phyloP scores from a whole-genome alignment of 345 rosid species.

The Boechera retrofracta region DNA sequence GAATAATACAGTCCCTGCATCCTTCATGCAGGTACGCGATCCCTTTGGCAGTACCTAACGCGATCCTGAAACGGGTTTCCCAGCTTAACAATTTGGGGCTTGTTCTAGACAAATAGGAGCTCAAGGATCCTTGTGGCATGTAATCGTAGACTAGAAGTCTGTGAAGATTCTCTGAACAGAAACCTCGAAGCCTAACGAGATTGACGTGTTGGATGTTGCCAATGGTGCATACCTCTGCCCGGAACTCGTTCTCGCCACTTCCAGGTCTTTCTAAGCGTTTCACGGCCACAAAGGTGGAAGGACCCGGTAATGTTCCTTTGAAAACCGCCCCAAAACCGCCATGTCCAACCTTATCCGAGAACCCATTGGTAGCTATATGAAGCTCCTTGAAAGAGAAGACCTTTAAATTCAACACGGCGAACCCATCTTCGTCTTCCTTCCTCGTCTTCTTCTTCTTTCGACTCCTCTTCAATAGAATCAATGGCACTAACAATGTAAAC shows the following conservation, averaged over 20 bases:
- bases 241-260: slow-evolving; percentile 63
- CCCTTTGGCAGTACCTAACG: slow-evolving; percentile 65
- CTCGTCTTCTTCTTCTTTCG: slow-evolving; percentile 51
- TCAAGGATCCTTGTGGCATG: slow-evolving; percentile 71
- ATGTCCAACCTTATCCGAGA: slow-evolving; percentile 62
- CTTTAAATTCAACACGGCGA: slow-evolving; percentile 63
- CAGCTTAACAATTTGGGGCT: slow-evolving; percentile 52
- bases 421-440: slow-evolving; percentile 50
- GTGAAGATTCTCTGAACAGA: slow-evolving; percentile 68
- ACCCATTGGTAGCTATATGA: slow-evolving; percentile 53
- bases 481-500: slow-evolving; percentile 41
- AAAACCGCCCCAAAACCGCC: slow-evolving; percentile 76
- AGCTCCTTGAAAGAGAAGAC: slow-evolving; percentile 67
- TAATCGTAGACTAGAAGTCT: slow-evolving; percentile 67
- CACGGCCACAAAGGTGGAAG: slow-evolving; percentile 61
- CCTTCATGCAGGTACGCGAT: slow-evolving; percentile 69
- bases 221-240: slow-evolving; percentile 74
- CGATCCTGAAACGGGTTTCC: slow-evolving; percentile 55
- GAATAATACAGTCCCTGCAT: slow-evolving; percentile 68
- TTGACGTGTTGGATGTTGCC: slow-evolving; percentile 80
- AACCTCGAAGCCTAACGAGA: slow-evolving; percentile 71
- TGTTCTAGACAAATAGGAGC: slow-evolving; percentile 50
- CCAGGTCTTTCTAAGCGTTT: slow-evolving; percentile 70
- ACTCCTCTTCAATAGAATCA: slow-evolving; percentile 51
- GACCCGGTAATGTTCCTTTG: slow-evolving; percentile 54